Base-by-base conservation (phyloP, 495 filamentous ascomycete genomes). In the Penicillium waksmanii region DNA sequence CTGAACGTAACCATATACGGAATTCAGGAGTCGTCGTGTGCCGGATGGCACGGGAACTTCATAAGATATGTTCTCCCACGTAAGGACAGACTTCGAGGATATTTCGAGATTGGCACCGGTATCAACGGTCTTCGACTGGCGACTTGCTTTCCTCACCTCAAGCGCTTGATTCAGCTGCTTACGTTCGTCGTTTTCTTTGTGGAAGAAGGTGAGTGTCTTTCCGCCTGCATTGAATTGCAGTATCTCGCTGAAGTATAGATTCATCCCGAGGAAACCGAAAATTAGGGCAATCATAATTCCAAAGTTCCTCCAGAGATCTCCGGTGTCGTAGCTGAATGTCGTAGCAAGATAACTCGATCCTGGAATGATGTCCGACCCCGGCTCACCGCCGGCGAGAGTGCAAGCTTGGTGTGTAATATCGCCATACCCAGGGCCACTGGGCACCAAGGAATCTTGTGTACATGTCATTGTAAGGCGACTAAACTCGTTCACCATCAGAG, bases 401-500 rank as follows among this genome's bases (percentile, higher is more conserved):
- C 90, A 93, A 3, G 87, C 88, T 67, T 92, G 89, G 65, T 91
- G 78, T 38, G 80, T 77, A 67, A 90, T 85, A 56, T 92, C 77
- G 61, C 68, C 71, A 63, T 92, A 92, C 0, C 78, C 81, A 21
- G 80, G 77, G 0, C 88, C 89, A 35, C 76, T 77, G 0, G 90
- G 90, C 23, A 93, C 74, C 7, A 93, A 75, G 0, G 85, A 87
- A 19, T 85, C 82, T 21, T 75, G 71, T 0, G 82, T 83, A 58
- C 90, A 93, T 7, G 75, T 84, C 66, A 94, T 71, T 17, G 85
- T 80, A 27, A 87, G 75, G 5, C 78, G 61, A 15, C 77, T 77
- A 66, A 95, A 95, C 69, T 95, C 92, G 61, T 95, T 95, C 61
- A 90, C 85, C 90, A 95, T 94, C 71, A 96, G 62, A 0, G 84